Percentiles rank a stretch among this genome's conserved stretches.
These are phyloP conservation scores for Beauveria australis DNA, from an alignment of 2,329 filamentous ascomycete genomes.

Conservation along the genomic window DNA sequence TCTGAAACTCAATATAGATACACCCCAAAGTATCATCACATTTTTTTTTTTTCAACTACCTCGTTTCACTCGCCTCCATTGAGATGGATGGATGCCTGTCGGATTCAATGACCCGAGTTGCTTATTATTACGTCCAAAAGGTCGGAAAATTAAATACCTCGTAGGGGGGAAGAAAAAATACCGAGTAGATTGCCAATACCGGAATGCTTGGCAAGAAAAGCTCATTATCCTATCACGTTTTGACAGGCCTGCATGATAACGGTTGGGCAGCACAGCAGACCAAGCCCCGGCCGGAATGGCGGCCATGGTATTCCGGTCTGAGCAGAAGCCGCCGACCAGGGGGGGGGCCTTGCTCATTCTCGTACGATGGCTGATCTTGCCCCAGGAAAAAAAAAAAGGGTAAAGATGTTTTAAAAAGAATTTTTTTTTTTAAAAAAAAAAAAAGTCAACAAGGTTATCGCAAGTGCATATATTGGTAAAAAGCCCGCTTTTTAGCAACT, in stretches of 20 bases:
- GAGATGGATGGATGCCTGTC: too few relatives aligned
- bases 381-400: neutral
- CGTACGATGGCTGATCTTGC: conserved; percentile 10
- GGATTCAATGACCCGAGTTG: too few relatives aligned
- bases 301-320: neutral
- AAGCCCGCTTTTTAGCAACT: conserved; percentile 1
- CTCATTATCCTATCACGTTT: neutral
- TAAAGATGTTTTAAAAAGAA: neutral
- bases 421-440: too few relatives aligned
- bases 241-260: neutral
- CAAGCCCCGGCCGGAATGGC: neutral
- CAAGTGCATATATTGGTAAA: neutral
- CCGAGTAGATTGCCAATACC: too few relatives aligned
- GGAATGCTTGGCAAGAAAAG: neutral
- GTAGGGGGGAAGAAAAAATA: too few relatives aligned
- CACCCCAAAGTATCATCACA: too few relatives aligned
- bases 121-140: too few relatives aligned
- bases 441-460: neutral
- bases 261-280: neutral
- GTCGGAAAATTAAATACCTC: too few relatives aligned
- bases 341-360: neutral
- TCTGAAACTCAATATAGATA: too few relatives aligned
- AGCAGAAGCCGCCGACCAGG: neutral
- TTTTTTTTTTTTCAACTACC: too few relatives aligned
- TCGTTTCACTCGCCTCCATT: too few relatives aligned